phyloP scores from a whole-genome alignment of 345 rosid genomes.

The Carallia brachiata region DNA sequence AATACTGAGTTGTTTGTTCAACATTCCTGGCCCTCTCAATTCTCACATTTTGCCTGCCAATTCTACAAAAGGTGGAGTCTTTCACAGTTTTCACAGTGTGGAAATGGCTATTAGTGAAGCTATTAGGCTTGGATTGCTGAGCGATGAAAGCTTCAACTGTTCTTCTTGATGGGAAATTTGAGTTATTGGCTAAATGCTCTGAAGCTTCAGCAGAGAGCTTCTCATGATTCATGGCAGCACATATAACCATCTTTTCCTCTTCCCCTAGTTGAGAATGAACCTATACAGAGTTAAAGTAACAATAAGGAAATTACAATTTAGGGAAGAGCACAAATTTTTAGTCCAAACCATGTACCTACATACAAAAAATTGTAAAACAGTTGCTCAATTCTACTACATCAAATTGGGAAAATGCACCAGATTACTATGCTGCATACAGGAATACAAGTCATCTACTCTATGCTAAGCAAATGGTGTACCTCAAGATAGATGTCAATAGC shows the following conservation, averaged over 20 bases:
- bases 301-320: neutral
- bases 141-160: conserved; percentile 28
- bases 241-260: conserved; percentile 38
- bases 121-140: conserved; percentile 26
- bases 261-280: conserved; percentile 36
- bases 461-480: conserved; percentile 26
- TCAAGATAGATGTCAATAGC: conserved; percentile 49
- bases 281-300: conserved; percentile 25
- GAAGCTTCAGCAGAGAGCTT: conserved; percentile 42
- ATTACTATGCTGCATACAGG: too few relatives aligned
- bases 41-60: neutral
- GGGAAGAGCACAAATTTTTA: neutral
- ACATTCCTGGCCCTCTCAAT: neutral
- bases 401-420: too few relatives aligned
- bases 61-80: neutral
- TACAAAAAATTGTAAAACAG: neutral
- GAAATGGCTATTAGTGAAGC: neutral
- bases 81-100: neutral
- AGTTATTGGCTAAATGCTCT: conserved; percentile 31
- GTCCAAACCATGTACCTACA: neutral
- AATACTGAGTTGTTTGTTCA: conserved; percentile 8
- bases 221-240: conserved; percentile 33
- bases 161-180: conserved; percentile 39
- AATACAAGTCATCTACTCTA: too few relatives aligned
- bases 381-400: neutral